Base-by-base conservation (phyloP, 805 yeast genomes). In the Ogataea minuta region DNA sequence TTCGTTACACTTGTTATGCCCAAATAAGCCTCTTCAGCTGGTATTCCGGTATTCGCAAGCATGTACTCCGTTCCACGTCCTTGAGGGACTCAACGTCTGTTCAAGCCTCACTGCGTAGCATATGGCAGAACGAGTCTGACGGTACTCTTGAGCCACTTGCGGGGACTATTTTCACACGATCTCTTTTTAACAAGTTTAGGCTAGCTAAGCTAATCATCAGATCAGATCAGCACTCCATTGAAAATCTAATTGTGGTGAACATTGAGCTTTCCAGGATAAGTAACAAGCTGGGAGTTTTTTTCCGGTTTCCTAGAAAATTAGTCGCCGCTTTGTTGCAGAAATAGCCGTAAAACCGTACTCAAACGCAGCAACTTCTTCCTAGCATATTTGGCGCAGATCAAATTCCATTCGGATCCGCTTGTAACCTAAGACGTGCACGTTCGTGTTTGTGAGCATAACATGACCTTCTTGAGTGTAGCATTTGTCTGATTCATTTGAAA, bases 1-100 rank as follows among this genome's bases (percentile, higher is more conserved):
- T 8, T 6, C 8, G 8, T 6, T 19, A 8, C 21, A 19, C 21
- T 4, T 15, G 16, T 29, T 12, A 48, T 2, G 50, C 69, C 73
- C 73, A 69, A 0, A 68, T 57, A 34, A 67, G 49, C 44, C 56
- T 58, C 44, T 67, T 68, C 36, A 67, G 44, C 29, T 55, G 57
- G 38, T 67, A 56, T 40, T 63, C 70, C 13, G 67, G 36, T 8
- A 58, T 43, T 15, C 59, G 61, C 53, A 65, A 39, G 7, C 67
- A 54, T 1, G 66, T 58, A 23, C 54, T 51, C 13, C 51, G 50
- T 11, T 54, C 52, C 6, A 72, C 73, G 20, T 67, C 67, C n/a
- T 56, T 55, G 15, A 57, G 44, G 0, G 63, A 52, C 7, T 66
- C 58, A 14, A 68, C 50, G 41, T 66, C 71, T 15, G 47, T 37